Conservation (phyloP, 2,329 filamentous ascomycete species). For the Epichloe aotearoae region DNA sequence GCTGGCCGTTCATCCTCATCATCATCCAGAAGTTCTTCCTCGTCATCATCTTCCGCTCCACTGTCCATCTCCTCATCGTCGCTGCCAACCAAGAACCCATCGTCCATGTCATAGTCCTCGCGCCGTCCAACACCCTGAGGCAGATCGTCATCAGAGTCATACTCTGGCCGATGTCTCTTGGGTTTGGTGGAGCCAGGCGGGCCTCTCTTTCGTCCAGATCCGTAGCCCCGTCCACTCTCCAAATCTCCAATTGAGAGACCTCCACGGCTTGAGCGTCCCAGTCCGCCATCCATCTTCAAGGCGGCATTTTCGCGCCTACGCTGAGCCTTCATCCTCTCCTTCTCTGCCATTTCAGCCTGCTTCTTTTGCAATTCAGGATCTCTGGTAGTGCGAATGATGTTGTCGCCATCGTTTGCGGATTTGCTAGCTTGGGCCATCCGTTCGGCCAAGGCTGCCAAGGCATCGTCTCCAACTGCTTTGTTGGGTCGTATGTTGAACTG, state of each 20-base stretch:
- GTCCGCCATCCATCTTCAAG: constrained; percentile 48
- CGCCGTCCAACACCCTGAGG: constrained; percentile 46
- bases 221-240: constrained; percentile 45
- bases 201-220: constrained; percentile 39
- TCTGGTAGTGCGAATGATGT: constrained; percentile 56
- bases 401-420: constrained; percentile 41
- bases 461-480: constrained; percentile 55
- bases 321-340: constrained; percentile 55
- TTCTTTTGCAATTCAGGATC: constrained; percentile 66
- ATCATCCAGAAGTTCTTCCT: constrained; percentile 43
- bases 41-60: constrained; percentile 52
- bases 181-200: constrained; percentile 34
- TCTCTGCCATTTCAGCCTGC: constrained; percentile 60
- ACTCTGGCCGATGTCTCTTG: constrained; percentile 47
- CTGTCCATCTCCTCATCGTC: constrained; percentile 56
- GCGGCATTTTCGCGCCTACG: constrained; percentile 55
- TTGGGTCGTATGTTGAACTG: constrained; percentile 57
- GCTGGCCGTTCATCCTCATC: constrained; percentile 37
- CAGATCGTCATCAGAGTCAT: constrained; percentile 66
- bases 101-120: constrained; percentile 68
- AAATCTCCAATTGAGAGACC: constrained; percentile 57
- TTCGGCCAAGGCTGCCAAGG: constrained; percentile 53
- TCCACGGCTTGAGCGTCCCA: constrained; percentile 34
- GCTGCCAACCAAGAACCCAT: constrained; percentile 64
- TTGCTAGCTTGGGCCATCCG: constrained; percentile 52